phyloP scores from a whole-genome alignment of 768 basidiomycete species.

The button mushroom (Agaricus bisporus) region DNA sequence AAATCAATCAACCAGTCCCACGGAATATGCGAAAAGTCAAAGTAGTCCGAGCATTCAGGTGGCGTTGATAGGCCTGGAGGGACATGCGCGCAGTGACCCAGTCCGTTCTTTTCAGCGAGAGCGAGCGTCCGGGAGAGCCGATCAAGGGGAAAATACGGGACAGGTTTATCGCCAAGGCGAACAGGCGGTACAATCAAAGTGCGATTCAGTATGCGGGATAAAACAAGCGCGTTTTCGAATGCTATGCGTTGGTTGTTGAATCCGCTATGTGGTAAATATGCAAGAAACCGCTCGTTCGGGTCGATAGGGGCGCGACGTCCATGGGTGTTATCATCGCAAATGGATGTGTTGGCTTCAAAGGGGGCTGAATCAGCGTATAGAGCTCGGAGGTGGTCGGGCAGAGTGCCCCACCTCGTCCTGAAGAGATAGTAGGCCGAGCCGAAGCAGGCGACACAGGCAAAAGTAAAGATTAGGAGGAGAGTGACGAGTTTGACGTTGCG shows the following conservation, averaged over 20 bases:
- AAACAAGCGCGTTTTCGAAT: constrained; percentile 77
- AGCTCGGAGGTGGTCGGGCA: constrained; percentile 10
- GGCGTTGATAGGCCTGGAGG: constrained; percentile 29
- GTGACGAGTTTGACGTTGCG: constrained; percentile 27
- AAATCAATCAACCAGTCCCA: constrained; percentile 72
- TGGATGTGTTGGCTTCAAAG: constrained; percentile 18
- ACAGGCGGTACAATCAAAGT: constrained; percentile 77
- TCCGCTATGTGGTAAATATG: constrained; percentile 80
- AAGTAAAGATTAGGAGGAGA: constrained; percentile 39
- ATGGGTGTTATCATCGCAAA: constrained; percentile 13
- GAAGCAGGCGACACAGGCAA: constrained; percentile 49
- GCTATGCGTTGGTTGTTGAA: constrained; percentile 86
- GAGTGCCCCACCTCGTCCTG: constrained; percentile 49
- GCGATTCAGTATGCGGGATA: constrained; percentile 63
- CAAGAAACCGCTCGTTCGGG: constrained; percentile 42
- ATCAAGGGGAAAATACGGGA: constrained; percentile 54
- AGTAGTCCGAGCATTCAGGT: constrained; percentile 56
- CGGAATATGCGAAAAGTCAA: constrained; percentile 53
- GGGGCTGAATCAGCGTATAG: constrained; percentile 24
- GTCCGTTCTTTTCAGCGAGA: constrained; percentile 45
- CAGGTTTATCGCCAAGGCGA: constrained; percentile 54
- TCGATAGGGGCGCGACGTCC: constrained; percentile 9
- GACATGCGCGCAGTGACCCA: constrained; percentile 42
- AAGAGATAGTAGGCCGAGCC: constrained; percentile 59
- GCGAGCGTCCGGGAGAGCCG: constrained; percentile 38